Base-by-base conservation (phyloP, 352 stramenopile genomes). In the Phytopythium boreale region DNA sequence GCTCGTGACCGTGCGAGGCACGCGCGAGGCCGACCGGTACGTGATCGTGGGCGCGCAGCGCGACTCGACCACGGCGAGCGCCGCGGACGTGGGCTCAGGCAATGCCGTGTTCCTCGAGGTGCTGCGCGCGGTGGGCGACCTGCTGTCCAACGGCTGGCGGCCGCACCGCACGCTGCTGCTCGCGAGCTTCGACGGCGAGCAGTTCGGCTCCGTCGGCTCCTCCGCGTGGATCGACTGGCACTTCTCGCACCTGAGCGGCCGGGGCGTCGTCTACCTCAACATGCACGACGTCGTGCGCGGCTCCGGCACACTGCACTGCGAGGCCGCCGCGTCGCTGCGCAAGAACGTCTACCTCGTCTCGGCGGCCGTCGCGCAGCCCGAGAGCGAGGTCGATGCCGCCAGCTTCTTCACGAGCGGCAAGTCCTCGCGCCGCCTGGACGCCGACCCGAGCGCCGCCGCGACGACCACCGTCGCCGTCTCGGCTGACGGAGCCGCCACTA, bases 211-310 rank as follows among this genome's bases (percentile, higher is more conserved):
- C 0, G 83, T 93, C 12, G 87, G 87, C 24, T 92, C 80, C 49
- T 92, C 87, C 2, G 80, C 91, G 63, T 93, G 87, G 87, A 93
- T 95, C 52, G 85, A 95, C 34, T 79, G 80, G 20, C 84, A 92
- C 62, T 79, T 80, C n/a, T 82, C 79, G 46, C 79, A 87, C 56
- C 71, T 89, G 37, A 70, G 71, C 5, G 79, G 80, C 17, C 83
- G 80, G 36, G 85, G 80, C 6, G 75, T 95, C 49, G 78, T 90
- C 50, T 93, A 92, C 46, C 37, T 95, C 31, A 85, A 92, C 64
- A 55, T 95, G 27, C 76, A 80, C 36, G 84, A 91, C 61, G 81
- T 79, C n/a, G 86, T 95, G 31, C 77, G 80, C 29, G 84, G 86
- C 5, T 72, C 81, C 24, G 86, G 86, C 8, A 60, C 81, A 0